Conservation (phyloP, 805 yeast genomes). For the Candida montana region DNA sequence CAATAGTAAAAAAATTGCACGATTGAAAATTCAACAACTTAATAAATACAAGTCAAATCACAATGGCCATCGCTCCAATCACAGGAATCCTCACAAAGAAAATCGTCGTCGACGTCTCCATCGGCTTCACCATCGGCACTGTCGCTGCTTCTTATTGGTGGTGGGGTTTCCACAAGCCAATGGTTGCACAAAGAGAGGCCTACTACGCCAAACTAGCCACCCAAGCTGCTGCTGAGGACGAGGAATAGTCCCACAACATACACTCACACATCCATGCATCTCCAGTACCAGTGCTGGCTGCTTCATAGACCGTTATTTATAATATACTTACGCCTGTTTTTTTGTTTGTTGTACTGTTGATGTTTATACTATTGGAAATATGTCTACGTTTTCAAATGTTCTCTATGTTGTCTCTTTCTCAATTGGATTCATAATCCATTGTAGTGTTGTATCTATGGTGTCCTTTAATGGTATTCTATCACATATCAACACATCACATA, state of each 20-base stretch:
- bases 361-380: not conserved
- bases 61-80: constrained; percentile 80
- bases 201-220: constrained; percentile 47
- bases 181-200: constrained; percentile 72
- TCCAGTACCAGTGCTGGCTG: no score
- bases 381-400: no score
- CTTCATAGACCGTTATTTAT: constrained; percentile 1
- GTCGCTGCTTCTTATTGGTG: constrained; percentile 74
- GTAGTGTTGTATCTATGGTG: no score
- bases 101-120: constrained; percentile 69
- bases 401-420: no score
- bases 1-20: constrained; percentile 1
- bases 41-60: constrained; percentile 11
- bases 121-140: constrained; percentile 62
- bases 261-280: not conserved
- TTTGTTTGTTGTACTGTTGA: not conserved
- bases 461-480: no score
- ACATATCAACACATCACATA: no score
- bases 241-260: no score
- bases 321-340: not conserved
- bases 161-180: constrained; percentile 75
- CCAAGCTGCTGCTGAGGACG: constrained; percentile 14
- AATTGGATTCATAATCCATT: no score
- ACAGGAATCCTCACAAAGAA: constrained; percentile 78
- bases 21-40: not conserved